phyloP scores from a whole-genome alignment of 768 basidiomycete genomes.

The Boletus bicolor region DNA sequence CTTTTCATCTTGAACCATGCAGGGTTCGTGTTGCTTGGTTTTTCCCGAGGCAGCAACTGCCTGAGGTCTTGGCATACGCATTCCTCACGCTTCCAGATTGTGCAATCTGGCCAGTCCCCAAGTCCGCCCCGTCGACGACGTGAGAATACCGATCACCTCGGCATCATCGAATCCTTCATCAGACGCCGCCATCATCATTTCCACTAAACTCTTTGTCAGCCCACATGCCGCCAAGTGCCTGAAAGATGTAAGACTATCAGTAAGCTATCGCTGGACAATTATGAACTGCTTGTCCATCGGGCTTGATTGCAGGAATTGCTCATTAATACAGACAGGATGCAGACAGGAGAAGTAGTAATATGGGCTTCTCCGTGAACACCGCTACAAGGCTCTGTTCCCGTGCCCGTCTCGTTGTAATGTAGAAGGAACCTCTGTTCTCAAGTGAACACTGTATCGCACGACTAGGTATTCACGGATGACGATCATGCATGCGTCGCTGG shows the following conservation, averaged over 20 bases:
- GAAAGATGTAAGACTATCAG: not conserved
- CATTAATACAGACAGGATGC: not conserved
- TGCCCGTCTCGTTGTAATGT: not conserved
- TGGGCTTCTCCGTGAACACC: not conserved
- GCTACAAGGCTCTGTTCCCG: not conserved
- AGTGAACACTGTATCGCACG: not conserved
- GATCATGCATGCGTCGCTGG: not conserved
- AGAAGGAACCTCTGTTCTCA: not conserved
- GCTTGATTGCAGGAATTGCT: not conserved
- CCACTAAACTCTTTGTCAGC: not conserved
- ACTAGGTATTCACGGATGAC: not conserved
- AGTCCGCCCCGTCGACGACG: not conserved
- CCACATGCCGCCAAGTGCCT: not conserved
- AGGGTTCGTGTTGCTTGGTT: not conserved
- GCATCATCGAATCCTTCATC: not conserved
- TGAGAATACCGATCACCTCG: constrained; percentile 9
- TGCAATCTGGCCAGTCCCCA: not conserved
- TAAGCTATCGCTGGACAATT: not conserved
- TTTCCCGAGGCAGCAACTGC: not conserved
- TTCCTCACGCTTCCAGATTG: not conserved
- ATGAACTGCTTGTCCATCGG: not conserved
- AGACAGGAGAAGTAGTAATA: not conserved
- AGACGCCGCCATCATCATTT: not conserved
- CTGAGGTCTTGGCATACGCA: not conserved
- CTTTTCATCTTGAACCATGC: not conserved